These are phyloP conservation scores for Saccharum officinarum DNA, from an alignment of 176 grass and related monocot species.

Conservation along the genomic window DNA sequence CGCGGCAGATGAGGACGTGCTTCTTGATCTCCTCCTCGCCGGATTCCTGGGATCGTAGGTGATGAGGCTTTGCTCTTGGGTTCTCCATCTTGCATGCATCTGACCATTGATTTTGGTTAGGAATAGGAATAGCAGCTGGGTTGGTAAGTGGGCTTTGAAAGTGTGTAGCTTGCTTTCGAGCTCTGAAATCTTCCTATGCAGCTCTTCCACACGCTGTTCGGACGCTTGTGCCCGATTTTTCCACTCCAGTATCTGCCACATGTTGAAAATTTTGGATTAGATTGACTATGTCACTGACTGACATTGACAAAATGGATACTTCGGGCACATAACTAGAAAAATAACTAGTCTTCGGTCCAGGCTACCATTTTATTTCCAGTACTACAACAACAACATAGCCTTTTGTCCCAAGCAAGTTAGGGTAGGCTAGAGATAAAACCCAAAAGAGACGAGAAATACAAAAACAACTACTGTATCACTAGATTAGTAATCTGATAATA, in stretches of 20 bases:
- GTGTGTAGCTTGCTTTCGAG: conserved; percentile 67
- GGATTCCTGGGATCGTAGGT: conserved; percentile 27
- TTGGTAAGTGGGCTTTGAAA: conserved; percentile 47
- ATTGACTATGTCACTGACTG: neutral
- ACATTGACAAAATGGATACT: neutral
- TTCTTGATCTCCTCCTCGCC: conserved; percentile 76
- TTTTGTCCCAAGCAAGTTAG: too few species aligned
- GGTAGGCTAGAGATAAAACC: too few species aligned
- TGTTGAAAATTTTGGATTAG: conserved; percentile 12
- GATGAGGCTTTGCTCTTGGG: conserved; percentile 33
- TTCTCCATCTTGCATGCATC: conserved; percentile 49
- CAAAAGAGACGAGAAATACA: too few species aligned
- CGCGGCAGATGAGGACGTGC: conserved; percentile 64
- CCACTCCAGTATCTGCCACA: conserved; percentile 74
- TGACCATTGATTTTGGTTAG: conserved; percentile 37
- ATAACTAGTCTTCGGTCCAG: neutral
- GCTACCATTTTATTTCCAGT: neutral
- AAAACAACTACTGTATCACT: neutral
- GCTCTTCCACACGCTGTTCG: conserved; percentile 53
- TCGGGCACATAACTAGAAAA: neutral
- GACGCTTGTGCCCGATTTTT: conserved; percentile 55
- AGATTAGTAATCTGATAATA: neutral
- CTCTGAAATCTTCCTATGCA: conserved; percentile 57
- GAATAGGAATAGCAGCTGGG: conserved; percentile 16
- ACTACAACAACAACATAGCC: too few species aligned